These are phyloP conservation scores for Candida orba DNA, from an alignment of 805 yeast genomes.

Conservation along the genomic window DNA sequence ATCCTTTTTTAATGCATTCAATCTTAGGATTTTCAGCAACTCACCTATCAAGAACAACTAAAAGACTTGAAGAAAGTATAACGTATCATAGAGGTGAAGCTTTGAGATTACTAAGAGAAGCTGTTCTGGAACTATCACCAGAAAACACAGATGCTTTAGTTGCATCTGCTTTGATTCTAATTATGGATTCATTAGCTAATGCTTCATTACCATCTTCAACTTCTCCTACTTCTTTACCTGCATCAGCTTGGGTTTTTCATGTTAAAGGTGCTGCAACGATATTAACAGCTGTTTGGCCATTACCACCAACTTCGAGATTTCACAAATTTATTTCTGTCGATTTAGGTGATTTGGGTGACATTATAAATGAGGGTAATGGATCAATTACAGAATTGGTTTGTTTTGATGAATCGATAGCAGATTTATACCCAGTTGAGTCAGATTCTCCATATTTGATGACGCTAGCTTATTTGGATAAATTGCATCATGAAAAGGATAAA, in stretches of 20 bases:
- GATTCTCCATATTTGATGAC: constrained; percentile 86
- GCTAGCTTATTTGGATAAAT: constrained; percentile 74
- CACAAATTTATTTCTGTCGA: constrained; percentile 76
- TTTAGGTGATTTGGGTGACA: constrained; percentile 80
- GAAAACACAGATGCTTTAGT: constrained; percentile 91
- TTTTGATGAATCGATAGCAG: constrained; percentile 79
- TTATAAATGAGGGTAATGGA: constrained; percentile 30
- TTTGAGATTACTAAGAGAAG: constrained; percentile 68
- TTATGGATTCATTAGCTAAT: constrained; percentile 91
- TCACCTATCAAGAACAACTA: constrained; percentile 71
- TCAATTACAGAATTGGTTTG: constrained; percentile 57
- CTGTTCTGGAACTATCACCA: constrained; percentile 73
- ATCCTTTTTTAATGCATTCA: constrained; percentile 89
- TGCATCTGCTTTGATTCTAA: constrained; percentile 81
- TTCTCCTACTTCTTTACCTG: constrained; percentile 55
- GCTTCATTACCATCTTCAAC: constrained; percentile 48
- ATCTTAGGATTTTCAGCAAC: constrained; percentile 89
- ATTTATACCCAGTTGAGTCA: constrained; percentile 77
- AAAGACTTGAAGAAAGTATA: constrained; percentile 72
- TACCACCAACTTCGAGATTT: constrained; percentile 60
- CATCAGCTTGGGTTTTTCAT: constrained; percentile 95
- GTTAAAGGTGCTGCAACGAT: constrained; percentile 97
- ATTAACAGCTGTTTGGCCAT: constrained; percentile 92
- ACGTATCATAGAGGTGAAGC: constrained; percentile 88
- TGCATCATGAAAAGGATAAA: constrained; percentile 74